Evolutionary conservation across 2,329 filamentous ascomycete genomes (phyloP).

Genomic region (Penicillium sp.): DNA sequence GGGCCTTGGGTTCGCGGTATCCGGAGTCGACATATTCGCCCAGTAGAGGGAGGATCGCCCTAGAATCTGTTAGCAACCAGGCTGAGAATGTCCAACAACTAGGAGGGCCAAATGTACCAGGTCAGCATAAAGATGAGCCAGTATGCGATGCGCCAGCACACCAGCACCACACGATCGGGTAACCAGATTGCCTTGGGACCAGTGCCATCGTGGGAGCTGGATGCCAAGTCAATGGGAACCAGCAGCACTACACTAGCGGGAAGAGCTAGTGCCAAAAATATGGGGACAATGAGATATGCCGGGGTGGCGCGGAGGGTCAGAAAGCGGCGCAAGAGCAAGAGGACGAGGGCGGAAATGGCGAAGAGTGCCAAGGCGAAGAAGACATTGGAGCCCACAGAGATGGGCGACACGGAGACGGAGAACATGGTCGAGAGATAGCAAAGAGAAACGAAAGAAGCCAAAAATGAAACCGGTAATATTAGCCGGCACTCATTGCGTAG

Average conservation of each 20-base stretch:
- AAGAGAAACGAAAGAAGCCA: slow-evolving; percentile 2
- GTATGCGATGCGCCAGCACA: slow-evolving; percentile 93
- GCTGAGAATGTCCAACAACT: neutral
- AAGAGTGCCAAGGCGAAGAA: slow-evolving; percentile 75
- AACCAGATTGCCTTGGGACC: slow-evolving; percentile 83
- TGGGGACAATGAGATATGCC: slow-evolving; percentile 83
- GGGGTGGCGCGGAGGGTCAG: slow-evolving; percentile 88
- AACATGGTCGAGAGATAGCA: slow-evolving; percentile 24
- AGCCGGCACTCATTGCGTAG: slow-evolving; percentile 4
- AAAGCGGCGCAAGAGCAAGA: slow-evolving; percentile 85
- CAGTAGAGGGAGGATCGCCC: slow-evolving; percentile 87
- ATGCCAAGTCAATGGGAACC: slow-evolving; percentile 93
- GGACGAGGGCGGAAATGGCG: slow-evolving; percentile 71
- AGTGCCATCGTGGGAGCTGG: slow-evolving; percentile 72
- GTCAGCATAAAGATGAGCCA: slow-evolving; percentile 96
- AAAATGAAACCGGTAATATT: neutral
- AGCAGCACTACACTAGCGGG: slow-evolving; percentile 88
- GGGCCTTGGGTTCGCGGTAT: slow-evolving; percentile 80
- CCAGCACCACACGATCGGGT: slow-evolving; percentile 72
- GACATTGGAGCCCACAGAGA: slow-evolving; percentile 73
- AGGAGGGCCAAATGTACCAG: slow-evolving; percentile 61
- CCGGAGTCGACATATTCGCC: slow-evolving; percentile 95
- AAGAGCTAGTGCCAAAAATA: slow-evolving; percentile 93
- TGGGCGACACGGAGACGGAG: slow-evolving; percentile 32
- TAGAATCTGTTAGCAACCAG: slow-evolving; percentile 34